These are phyloP conservation scores for Auxenochlorella protothecoides DNA, from an alignment of 139 green algal species.

Conservation along the genomic window DNA sequence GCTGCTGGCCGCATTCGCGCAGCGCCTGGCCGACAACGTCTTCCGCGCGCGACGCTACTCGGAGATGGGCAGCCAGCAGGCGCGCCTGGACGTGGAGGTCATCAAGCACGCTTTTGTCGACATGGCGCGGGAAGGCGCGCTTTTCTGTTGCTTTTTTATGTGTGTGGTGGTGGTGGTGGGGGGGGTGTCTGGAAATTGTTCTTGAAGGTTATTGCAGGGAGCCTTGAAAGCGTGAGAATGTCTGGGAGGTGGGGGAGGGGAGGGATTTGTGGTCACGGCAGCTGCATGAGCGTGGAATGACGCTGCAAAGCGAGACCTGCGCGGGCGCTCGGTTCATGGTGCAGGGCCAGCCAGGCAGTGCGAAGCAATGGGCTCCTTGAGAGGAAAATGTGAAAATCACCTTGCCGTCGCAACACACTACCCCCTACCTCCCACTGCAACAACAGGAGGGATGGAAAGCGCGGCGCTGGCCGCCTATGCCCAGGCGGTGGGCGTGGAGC, in stretches of 20 bases:
- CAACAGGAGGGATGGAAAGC: slow-evolving; percentile 15
- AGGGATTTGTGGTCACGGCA: too few relatives aligned
- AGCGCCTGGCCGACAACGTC: slow-evolving; percentile 58
- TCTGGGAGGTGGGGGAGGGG: background rate
- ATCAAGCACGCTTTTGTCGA: slow-evolving; percentile 40
- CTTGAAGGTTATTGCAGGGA: too few relatives aligned
- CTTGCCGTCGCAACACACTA: too few relatives aligned
- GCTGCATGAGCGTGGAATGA: too few relatives aligned
- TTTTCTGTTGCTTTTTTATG: background rate
- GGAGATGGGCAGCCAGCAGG: slow-evolving; percentile 51
- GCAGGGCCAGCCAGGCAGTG: too few relatives aligned
- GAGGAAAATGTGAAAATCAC: too few relatives aligned
- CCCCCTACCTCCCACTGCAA: background rate
- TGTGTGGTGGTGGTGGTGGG: too few relatives aligned
- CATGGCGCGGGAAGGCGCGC: slow-evolving; percentile 14
- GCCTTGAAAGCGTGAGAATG: background rate
- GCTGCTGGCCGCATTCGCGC: slow-evolving; percentile 75
- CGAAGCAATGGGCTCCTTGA: too few relatives aligned
- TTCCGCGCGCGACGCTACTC: slow-evolving; percentile 39
- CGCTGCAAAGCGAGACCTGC: background rate
- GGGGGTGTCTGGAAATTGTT: too few relatives aligned
- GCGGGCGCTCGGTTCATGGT: too few relatives aligned
- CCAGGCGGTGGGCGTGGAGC: slow-evolving; percentile 30
- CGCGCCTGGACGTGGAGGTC: slow-evolving; percentile 65
- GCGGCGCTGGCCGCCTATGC: slow-evolving; percentile 14